Conservation (phyloP, 148 eudicot species). For the Fagopyrum tataricum region DNA sequence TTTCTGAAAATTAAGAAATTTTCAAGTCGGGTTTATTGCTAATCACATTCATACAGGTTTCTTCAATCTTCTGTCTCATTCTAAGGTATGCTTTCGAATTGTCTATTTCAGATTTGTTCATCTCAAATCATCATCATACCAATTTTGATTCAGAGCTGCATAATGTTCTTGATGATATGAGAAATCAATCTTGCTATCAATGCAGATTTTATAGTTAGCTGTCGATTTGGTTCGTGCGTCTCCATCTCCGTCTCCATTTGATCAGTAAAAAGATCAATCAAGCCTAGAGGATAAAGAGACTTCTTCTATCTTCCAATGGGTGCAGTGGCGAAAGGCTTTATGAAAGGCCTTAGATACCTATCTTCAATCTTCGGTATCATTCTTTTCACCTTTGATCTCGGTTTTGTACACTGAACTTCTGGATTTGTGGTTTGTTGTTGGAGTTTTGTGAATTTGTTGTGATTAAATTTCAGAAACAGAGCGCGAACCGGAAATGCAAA, state of each 20-base stretch:
- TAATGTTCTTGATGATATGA: background rate
- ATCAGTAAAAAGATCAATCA: background rate
- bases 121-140: conserved; percentile 1
- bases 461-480: conserved; percentile 25
- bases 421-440: background rate
- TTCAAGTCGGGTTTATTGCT: background rate
- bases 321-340: conserved; percentile 37
- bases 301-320: background rate
- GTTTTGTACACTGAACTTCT: background rate
- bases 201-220: conserved; percentile 6
- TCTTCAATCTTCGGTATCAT: conserved; percentile 41
- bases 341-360: conserved; percentile 52
- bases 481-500: conserved; percentile 37
- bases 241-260: background rate
- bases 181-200: background rate
- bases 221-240: background rate
- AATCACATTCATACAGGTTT: background rate
- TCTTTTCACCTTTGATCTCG: background rate
- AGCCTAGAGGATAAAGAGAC: background rate
- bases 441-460: background rate
- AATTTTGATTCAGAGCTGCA: background rate
- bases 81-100: background rate
- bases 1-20: background rate
- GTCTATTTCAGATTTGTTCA: background rate
- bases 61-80: background rate